These are phyloP conservation scores for Monilinia vaccinii-corymbosi DNA, from an alignment of 2,329 filamentous ascomycete species.

Conservation along the genomic window DNA sequence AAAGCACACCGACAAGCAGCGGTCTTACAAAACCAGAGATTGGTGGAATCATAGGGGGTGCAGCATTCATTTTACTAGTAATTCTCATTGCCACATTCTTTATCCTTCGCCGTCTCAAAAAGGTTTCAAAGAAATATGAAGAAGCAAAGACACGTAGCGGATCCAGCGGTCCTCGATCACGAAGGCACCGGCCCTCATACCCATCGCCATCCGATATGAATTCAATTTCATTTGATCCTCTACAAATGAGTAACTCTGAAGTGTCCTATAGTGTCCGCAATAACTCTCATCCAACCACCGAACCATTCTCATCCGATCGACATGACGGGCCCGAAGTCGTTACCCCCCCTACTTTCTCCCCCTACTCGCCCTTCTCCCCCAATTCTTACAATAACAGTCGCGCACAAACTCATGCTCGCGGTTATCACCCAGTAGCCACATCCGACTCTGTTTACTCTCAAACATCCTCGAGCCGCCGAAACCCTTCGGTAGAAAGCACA, in stretches of 20 bases:
- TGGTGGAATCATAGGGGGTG: conserved; percentile 46
- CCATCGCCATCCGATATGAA: conserved; percentile 16
- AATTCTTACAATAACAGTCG: background rate
- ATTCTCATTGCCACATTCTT: conserved; percentile 40
- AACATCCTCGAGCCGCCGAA: background rate
- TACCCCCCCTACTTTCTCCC: conserved; percentile 15
- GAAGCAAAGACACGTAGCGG: conserved; percentile 16
- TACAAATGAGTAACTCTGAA: conserved; percentile 22
- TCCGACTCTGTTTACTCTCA: conserved; percentile 7
- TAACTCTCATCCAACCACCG: conserved; percentile 13
- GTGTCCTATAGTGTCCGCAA: conserved; percentile 11
- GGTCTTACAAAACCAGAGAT: conserved; percentile 32
- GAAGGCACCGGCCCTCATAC: conserved; percentile 7
- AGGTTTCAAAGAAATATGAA: conserved; percentile 27
- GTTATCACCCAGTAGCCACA: conserved; percentile 3
- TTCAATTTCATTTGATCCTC: conserved; percentile 24
- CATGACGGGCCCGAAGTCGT: conserved; percentile 15
- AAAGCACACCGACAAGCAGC: conserved; percentile 22
- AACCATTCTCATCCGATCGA: conserved; percentile 12
- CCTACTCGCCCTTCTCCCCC: conserved; percentile 4
- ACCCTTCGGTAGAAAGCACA: conserved; percentile 1
- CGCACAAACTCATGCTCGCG: background rate
- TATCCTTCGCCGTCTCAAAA: conserved; percentile 41
- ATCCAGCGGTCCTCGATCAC: conserved; percentile 13
- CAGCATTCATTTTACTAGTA: conserved; percentile 38